A percentile compares a stretch with the other conserved stretches of the same genome.
These are phyloP conservation scores for Penicillium odoratum DNA, from an alignment of 495 filamentous ascomycete genomes.

Conservation along the genomic window DNA sequence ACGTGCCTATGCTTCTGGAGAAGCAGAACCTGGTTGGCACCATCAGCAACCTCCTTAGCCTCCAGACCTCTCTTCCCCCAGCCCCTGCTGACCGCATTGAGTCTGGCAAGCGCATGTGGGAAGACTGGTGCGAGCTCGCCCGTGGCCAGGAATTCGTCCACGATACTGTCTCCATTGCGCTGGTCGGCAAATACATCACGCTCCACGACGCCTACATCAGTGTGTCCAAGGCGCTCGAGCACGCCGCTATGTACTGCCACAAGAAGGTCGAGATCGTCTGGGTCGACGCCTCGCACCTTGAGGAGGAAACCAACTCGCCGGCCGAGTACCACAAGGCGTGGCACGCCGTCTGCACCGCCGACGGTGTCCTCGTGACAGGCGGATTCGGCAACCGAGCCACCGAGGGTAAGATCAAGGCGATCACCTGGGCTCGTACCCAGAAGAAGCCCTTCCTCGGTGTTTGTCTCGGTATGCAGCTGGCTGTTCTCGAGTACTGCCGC, in stretches of 20 bases:
- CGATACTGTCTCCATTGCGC: constrained; percentile 74
- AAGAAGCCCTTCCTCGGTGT: constrained; percentile 85
- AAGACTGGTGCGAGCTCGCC: constrained; percentile 68
- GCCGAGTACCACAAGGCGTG: constrained; percentile 86
- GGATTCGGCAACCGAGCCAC: constrained; percentile 84
- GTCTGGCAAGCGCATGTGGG: constrained; percentile 65
- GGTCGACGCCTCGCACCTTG: constrained; percentile 83
- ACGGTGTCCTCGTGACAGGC: constrained; percentile 61
- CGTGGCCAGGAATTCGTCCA: constrained; percentile 11
- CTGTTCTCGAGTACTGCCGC: constrained; percentile 86
- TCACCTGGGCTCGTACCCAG: constrained; percentile 79
- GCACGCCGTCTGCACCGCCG: constrained; percentile 71
- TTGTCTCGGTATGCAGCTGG: constrained; percentile 93
- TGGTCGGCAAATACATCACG: constrained; percentile 89
- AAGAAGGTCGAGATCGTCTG: constrained; percentile 78
- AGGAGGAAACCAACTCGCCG: constrained; percentile 60
- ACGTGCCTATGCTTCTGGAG: constrained; percentile 86
- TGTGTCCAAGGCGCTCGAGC: constrained; percentile 83
- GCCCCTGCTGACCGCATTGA: background rate
- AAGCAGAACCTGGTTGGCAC: constrained; percentile 69
- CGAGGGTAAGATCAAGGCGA: constrained; percentile 83
- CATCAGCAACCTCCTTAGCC: constrained; percentile 42
- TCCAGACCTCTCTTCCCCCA: background rate
- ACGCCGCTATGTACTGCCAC: constrained; percentile 82
- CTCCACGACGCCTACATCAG: constrained; percentile 83